Percentiles rank a stretch among this genome's conserved stretches.
Conservation (phyloP, 1,284 basidiomycete genomes). For the Ganoderma multipileum region DNA sequence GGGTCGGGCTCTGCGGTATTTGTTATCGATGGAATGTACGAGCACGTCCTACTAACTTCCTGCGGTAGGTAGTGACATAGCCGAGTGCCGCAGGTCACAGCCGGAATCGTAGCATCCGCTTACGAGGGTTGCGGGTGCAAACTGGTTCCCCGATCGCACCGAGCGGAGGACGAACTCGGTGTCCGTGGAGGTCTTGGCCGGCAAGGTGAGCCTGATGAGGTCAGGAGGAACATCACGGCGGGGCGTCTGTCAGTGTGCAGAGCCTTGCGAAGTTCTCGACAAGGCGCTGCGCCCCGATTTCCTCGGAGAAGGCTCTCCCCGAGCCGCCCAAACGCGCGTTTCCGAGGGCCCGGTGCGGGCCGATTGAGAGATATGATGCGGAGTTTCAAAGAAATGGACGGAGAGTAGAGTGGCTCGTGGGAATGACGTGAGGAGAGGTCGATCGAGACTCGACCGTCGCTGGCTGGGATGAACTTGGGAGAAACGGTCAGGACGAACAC, state of each 20-base stretch:
- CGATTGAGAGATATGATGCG: not conserved
- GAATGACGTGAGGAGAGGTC: not conserved
- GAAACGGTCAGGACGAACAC: not conserved
- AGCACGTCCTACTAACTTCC: not conserved
- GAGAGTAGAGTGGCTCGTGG: not conserved
- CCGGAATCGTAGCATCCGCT: not conserved
- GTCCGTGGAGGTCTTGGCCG: conserved; percentile 1
- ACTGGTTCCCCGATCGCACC: not conserved
- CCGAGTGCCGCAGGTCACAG: not conserved
- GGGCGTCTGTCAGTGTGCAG: conserved; percentile 2
- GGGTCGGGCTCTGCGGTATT: not conserved
- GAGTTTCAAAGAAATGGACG: not conserved
- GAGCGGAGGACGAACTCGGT: not conserved
- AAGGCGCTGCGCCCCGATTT: conserved; percentile 5
- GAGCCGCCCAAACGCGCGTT: conserved; percentile 1
- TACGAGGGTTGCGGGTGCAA: not conserved
- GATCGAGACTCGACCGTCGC: not conserved
- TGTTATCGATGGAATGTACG: not conserved
- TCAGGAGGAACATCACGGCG: not conserved
- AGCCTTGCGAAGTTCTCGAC: not conserved
- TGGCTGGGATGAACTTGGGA: not conserved
- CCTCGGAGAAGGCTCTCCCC: conserved; percentile 6
- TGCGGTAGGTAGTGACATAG: not conserved
- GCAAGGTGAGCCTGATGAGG: not conserved
- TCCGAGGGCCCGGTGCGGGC: not conserved